Base-by-base conservation (phyloP, 2,329 filamentous ascomycete species). In the Fusarium bulbicola region DNA sequence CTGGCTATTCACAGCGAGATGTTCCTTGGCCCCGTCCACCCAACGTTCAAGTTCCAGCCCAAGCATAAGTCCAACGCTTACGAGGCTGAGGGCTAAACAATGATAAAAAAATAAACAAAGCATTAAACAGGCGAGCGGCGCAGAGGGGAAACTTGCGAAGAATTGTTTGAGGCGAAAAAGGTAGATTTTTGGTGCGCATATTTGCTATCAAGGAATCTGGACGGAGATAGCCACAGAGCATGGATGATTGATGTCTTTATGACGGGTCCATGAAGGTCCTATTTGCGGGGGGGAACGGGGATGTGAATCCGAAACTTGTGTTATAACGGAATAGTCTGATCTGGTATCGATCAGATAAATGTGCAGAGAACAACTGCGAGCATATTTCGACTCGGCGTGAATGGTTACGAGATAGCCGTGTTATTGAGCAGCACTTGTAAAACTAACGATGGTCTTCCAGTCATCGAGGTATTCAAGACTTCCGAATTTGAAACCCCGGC, bases 11-110 rank as follows among this genome's bases (percentile, higher is more conserved):
- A 58, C 68, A 97, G 95, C 81, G 96, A 99, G 81, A 98, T 99
- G 95, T 99, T 97, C 86, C 88, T 99, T 24, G 96, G 96, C 13
- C 94, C 94, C 50, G 93, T 94, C 12, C 94, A 97, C 76, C 91
- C 93, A 43, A 92, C 93, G 77, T 99, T 98, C 87, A 92, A 92
- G 74, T 99, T 98, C 84, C 91, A 95, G 84, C 96, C 96, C 7
- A 99, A 99, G 87, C 96, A 99, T 86, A 98, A 97, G 86, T 96
- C 94, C 52, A 97, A 97, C 80, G 90, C 92, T 59, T 97, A 97
- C 54, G 94, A 95, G 82, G 92, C 91, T 4, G 91, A 94, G 79
- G 92, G 92, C 54, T 92, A 82, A 76, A 46, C 10, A 24, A 49
- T 7, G n/a, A 43, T 56, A 92, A 28, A 28, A 14, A 32, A 32